Percentiles rank a stretch among this genome's conserved stretches.
Evolutionary conservation across 306 rosid species (phyloP).

Genomic region (Cucumis hystrix): DNA sequence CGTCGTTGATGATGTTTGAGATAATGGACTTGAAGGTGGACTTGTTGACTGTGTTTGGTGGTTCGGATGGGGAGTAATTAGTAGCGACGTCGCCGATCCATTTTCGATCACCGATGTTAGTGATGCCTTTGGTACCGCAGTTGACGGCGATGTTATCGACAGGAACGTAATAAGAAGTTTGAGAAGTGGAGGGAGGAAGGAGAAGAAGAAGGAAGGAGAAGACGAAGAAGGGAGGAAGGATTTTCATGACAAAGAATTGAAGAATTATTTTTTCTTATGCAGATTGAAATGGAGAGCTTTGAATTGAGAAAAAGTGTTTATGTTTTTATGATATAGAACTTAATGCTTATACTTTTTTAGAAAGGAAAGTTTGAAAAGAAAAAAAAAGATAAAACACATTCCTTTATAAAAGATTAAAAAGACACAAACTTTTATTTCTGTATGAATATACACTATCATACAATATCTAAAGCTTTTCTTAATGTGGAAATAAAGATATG

Average conservation of each 20-base stretch:
- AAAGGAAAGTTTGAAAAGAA: no score
- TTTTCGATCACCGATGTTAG: background rate
- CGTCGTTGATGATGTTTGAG: background rate
- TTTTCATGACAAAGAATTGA: background rate
- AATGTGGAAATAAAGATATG: no score
- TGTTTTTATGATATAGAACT: no score
- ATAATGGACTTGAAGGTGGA: background rate
- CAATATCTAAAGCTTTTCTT: no score
- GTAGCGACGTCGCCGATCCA: slow-evolving; percentile 17
- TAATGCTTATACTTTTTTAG: background rate
- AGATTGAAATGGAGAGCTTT: background rate
- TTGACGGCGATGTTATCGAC: background rate
- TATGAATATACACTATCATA: no score
- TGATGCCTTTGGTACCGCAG: slow-evolving; percentile 1
- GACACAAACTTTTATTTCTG: no score
- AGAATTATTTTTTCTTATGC: background rate
- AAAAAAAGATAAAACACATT: no score
- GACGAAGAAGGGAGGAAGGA: background rate
- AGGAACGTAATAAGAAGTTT: background rate
- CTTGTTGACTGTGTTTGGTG: background rate
- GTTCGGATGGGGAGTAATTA: background rate
- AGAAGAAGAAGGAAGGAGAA: background rate
- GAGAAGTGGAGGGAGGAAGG: background rate
- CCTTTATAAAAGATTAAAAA: no score
- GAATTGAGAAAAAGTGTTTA: no score